A percentile compares a stretch with the other conserved stretches of the same genome.
These are phyloP conservation scores for Ogataea parapolymorpha DNA, from an alignment of 805 yeast genomes.

Conservation along the genomic window DNA sequence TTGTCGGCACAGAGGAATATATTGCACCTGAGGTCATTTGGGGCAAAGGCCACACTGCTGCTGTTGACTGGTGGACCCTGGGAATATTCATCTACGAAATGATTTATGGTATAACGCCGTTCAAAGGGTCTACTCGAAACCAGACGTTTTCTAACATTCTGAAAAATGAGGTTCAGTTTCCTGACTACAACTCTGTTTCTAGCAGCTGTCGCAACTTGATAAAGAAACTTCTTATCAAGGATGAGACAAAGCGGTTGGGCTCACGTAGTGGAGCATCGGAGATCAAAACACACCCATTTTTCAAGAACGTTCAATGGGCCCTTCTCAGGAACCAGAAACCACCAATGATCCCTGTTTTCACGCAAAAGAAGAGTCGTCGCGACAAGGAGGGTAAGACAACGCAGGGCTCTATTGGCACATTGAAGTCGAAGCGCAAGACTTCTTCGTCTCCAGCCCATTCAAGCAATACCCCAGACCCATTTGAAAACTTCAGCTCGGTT, in stretches of 20 bases:
- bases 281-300: constrained; percentile 85
- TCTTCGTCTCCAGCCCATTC: constrained; percentile 26
- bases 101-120: constrained; percentile 95
- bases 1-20: constrained; percentile 98
- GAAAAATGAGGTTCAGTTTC: constrained; percentile 78
- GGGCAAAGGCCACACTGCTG: constrained; percentile 96
- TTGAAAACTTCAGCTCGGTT: constrained; percentile 79
- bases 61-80: constrained; percentile 99
- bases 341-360: constrained; percentile 87
- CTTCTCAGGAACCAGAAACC: constrained; percentile 87
- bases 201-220: constrained; percentile 77
- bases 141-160: constrained; percentile 85
- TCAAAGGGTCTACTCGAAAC: constrained; percentile 86
- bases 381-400: constrained; percentile 19
- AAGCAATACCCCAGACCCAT: constrained; percentile 56
- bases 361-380: constrained; percentile 22
- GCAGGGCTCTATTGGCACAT: constrained; percentile 42
- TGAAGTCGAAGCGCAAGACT: constrained; percentile 34
- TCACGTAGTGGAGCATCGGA: constrained; percentile 95
- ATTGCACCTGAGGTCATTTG: constrained; percentile 97
- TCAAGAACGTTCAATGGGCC: constrained; percentile 94
- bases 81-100: constrained; percentile 92
- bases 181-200: constrained; percentile 56
- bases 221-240: constrained; percentile 79
- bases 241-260: constrained; percentile 85